These are phyloP conservation scores for Camellia japonica DNA, from an alignment of 148 eudicot species.

Conservation along the genomic window DNA sequence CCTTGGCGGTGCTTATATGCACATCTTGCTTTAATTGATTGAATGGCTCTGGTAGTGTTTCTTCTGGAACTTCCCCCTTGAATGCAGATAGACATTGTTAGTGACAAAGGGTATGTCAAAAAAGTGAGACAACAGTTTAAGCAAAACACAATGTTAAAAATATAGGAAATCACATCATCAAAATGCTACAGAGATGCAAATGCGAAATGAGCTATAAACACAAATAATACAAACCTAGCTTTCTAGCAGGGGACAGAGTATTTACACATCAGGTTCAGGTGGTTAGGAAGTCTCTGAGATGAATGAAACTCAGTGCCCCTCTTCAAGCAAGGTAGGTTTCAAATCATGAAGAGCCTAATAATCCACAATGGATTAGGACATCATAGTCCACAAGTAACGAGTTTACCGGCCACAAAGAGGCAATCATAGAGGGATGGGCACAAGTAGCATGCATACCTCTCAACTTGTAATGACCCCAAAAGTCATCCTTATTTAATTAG, in stretches of 20 bases:
- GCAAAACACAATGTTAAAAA: not conserved
- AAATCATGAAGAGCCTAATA: not conserved
- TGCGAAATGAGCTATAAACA: too few relatives aligned
- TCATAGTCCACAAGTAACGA: not conserved
- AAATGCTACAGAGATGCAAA: too few relatives aligned
- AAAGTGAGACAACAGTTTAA: not conserved
- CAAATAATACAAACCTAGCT: not conserved
- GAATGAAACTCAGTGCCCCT: not conserved
- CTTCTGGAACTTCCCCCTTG: conserved; percentile 78
- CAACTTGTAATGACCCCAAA: too few relatives aligned
- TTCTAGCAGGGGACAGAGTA: not conserved
- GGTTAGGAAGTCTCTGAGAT: not conserved
- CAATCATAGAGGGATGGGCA: not conserved
- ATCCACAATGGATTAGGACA: not conserved
- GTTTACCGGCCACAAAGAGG: not conserved
- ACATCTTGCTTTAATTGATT: conserved; percentile 30
- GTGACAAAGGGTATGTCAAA: not conserved
- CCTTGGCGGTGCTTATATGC: conserved; percentile 16
- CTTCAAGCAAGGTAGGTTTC: not conserved
- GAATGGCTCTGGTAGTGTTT: conserved; percentile 60
- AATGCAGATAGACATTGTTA: conserved; percentile 1
- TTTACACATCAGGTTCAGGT: not conserved
- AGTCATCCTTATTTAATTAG: too few relatives aligned
- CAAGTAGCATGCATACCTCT: not conserved
- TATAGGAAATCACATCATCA: too few relatives aligned